These are phyloP conservation scores for Pseudogymnoascus sp. DNA, from an alignment of 2,329 filamentous ascomycete genomes.

Conservation along the genomic window DNA sequence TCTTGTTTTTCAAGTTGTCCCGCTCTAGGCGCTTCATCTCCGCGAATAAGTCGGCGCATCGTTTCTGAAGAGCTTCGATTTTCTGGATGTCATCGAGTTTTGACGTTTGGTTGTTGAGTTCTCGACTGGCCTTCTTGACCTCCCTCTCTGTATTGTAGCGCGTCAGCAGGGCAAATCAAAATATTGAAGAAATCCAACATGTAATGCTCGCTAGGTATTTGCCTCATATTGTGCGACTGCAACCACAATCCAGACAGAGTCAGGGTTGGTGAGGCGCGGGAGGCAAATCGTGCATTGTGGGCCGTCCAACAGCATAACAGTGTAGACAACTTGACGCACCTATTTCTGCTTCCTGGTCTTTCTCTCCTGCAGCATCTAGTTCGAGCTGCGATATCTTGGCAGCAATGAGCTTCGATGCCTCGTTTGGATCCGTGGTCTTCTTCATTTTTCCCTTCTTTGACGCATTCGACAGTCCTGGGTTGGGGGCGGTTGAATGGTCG, in stretches of 20 bases:
- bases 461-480: conserved; percentile 41
- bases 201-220: background rate
- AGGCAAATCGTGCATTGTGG: conserved; percentile 1
- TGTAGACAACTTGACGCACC: conserved; percentile 47
- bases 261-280: background rate
- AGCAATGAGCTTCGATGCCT: conserved; percentile 84
- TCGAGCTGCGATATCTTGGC: conserved; percentile 94
- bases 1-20: conserved; percentile 92
- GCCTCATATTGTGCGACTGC: background rate
- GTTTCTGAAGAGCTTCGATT: conserved; percentile 81
- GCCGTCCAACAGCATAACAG: background rate
- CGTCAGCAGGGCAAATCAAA: background rate
- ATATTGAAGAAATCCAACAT: too few species aligned
- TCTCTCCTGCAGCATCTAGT: conserved; percentile 84
- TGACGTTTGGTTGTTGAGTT: conserved; percentile 77
- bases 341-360: conserved; percentile 93
- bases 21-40: conserved; percentile 95
- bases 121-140: conserved; percentile 87
- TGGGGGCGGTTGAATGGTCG: conserved; percentile 34
- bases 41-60: conserved; percentile 81
- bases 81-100: conserved; percentile 90
- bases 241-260: background rate
- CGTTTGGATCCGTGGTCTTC: conserved; percentile 74
- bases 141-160: conserved; percentile 60
- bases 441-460: conserved; percentile 77